Evolutionary conservation across 2,329 filamentous ascomycete genomes (phyloP).

Genomic region (Claviceps africana): DNA sequence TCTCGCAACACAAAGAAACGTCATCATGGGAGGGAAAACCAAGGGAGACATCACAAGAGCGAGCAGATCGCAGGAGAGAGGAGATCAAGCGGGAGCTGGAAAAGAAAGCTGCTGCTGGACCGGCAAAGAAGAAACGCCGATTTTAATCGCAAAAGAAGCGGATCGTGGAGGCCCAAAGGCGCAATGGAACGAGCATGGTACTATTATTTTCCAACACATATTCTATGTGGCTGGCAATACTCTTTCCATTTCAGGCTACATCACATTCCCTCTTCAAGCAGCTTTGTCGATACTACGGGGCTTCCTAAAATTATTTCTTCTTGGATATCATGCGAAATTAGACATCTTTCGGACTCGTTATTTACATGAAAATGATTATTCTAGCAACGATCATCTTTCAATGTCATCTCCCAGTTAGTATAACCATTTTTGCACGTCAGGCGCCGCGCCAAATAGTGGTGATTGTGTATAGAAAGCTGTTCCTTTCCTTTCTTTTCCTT

Average conservation of each 20-base stretch:
- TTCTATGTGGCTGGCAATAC: background rate
- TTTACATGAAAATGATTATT: background rate
- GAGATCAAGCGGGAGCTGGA: conserved; percentile 38
- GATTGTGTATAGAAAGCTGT: background rate
- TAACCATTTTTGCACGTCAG: background rate
- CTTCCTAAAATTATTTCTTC: background rate
- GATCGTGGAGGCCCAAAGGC: background rate
- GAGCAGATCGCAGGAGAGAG: conserved; percentile 35
- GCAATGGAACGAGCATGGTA: background rate
- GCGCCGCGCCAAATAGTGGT: background rate
- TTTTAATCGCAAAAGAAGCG: conserved; percentile 24
- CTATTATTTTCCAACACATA: background rate
- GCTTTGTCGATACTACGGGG: background rate
- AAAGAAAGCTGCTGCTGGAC: conserved; percentile 32
- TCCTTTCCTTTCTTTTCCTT: too few relatives aligned
- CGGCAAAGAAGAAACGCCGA: conserved; percentile 41
- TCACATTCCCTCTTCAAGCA: background rate
- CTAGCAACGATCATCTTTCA: background rate
- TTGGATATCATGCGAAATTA: background rate
- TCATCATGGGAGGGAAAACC: conserved; percentile 15
- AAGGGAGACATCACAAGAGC: conserved; percentile 30
- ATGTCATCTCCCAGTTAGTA: background rate
- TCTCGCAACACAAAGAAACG: conserved; percentile 9
- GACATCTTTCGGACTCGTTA: background rate
- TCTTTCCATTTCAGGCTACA: background rate